Percentiles rank a stretch among this genome's conserved stretches.
Evolutionary conservation across 331 rosid species (phyloP).

Genomic region (Acacia pycnantha): DNA sequence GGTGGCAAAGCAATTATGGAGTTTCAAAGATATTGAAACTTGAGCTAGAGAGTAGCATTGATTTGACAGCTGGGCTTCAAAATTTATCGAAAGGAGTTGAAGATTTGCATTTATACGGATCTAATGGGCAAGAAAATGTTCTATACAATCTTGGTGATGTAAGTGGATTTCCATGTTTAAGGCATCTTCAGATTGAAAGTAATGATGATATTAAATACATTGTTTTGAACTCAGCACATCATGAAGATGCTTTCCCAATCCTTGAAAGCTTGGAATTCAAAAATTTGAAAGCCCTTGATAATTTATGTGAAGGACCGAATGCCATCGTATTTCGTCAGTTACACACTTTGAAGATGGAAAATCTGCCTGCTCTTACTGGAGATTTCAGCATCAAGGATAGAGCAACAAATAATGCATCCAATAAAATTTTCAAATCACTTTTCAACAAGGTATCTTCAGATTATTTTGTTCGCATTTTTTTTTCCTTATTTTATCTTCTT

Average conservation of each 20-base stretch:
- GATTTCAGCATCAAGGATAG: neutral
- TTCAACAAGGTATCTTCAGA: neutral
- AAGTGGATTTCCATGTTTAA: neutral
- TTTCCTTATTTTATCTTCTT: neutral
- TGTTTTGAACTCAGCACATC: neutral
- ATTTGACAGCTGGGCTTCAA: conserved; percentile 24
- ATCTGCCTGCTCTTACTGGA: neutral
- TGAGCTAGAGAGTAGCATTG: neutral
- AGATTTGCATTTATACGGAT: conserved; percentile 41
- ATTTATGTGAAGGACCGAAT: neutral
- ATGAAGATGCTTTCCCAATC: neutral
- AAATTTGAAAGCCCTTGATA: neutral
- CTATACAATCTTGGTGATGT: neutral
- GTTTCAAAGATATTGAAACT: conserved; percentile 14
- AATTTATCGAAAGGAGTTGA: conserved; percentile 34
- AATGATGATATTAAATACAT: neutral
- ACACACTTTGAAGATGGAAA: neutral
- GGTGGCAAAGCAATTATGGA: neutral
- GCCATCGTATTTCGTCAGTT: neutral
- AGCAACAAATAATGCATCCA: neutral
- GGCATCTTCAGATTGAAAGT: neutral
- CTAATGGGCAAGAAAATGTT: conserved; percentile 20
- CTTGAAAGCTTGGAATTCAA: neutral
- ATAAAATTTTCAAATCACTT: neutral
- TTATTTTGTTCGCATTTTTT: neutral